Conservation (phyloP, 2,329 filamentous ascomycete species). For the Xylariales sp. region DNA sequence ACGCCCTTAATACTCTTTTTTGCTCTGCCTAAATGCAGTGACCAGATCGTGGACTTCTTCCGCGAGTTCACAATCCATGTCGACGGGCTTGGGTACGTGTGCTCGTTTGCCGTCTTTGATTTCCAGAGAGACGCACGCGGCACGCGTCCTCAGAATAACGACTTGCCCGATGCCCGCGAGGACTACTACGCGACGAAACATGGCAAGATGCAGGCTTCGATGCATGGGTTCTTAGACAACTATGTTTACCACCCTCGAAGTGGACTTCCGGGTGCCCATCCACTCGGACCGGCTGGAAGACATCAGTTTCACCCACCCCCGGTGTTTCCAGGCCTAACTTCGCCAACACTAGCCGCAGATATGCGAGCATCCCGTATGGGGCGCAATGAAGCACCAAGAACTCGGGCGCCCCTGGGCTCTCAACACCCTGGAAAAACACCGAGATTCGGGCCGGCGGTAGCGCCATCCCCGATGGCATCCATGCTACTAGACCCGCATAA, state of each 20-base stretch:
- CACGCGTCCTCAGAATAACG: slow-evolving; percentile 53
- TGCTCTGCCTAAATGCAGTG: slow-evolving; percentile 86
- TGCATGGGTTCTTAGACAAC: slow-evolving; percentile 94
- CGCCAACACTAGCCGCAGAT: slow-evolving; percentile 67
- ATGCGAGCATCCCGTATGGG: slow-evolving; percentile 64
- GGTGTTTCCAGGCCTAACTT: slow-evolving; percentile 77
- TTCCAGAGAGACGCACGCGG: slow-evolving; percentile 82
- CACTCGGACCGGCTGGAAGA: slow-evolving; percentile 60
- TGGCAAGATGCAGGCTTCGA: slow-evolving; percentile 97
- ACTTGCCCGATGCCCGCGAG: slow-evolving; percentile 75
- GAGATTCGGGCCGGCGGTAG: slow-evolving; percentile 58
- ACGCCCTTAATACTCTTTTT: slow-evolving; percentile 90
- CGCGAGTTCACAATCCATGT: slow-evolving; percentile 97
- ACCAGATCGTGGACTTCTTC: slow-evolving; percentile 97
- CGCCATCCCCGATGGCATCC: slow-evolving; percentile 75
- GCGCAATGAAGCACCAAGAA: slow-evolving; percentile 59
- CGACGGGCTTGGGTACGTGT: slow-evolving; percentile 94
- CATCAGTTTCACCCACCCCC: slow-evolving; percentile 80
- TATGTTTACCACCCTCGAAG: slow-evolving; percentile 82
- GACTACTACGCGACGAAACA: slow-evolving; percentile 97
- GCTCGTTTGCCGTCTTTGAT: slow-evolving; percentile 96
- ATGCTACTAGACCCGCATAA: slow-evolving; percentile 81
- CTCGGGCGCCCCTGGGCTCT: slow-evolving; percentile 52
- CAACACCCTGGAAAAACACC: slow-evolving; percentile 55
- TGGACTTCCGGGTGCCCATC: slow-evolving; percentile 70